Conservation (phyloP, 176 grass and related monocot species). For the Ensete glaucum region DNA sequence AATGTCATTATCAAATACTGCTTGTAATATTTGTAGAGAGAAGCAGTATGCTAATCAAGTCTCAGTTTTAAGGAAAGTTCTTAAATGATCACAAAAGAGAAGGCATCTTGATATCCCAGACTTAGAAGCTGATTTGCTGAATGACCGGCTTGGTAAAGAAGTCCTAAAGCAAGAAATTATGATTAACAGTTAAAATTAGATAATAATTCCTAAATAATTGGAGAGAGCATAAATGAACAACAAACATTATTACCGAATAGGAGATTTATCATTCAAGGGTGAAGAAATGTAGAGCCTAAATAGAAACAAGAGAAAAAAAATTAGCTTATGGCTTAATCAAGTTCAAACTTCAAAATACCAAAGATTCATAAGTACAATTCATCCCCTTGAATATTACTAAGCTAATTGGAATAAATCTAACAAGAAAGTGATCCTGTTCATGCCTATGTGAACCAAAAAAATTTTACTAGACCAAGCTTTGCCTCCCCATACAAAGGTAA, state of each 20-base stretch:
- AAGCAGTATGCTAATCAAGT: background rate
- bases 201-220: background rate
- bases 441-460: constrained; percentile 8
- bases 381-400: background rate
- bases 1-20: background rate
- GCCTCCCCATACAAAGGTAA: constrained; percentile 14
- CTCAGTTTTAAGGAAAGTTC: background rate
- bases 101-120: background rate
- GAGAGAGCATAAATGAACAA: background rate
- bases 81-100: constrained; percentile 7
- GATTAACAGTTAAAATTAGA: constrained; percentile 3
- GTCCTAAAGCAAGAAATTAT: constrained; percentile 18
- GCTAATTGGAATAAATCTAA: background rate
- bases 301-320: background rate
- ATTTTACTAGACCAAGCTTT: constrained; percentile 4
- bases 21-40: background rate
- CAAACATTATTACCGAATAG: constrained; percentile 2
- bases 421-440: constrained; percentile 4
- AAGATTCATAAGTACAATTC: background rate
- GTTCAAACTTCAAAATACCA: background rate
- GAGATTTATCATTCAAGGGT: constrained; percentile 12
- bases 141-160: constrained; percentile 24
- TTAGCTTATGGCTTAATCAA: constrained; percentile 6
- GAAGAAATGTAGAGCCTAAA: constrained; percentile 12
- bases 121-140: constrained; percentile 22